A percentile compares a stretch with the other conserved stretches of the same genome.
Conservation (phyloP, 495 filamentous ascomycete species). For the Friedmanniomyces simplex region DNA sequence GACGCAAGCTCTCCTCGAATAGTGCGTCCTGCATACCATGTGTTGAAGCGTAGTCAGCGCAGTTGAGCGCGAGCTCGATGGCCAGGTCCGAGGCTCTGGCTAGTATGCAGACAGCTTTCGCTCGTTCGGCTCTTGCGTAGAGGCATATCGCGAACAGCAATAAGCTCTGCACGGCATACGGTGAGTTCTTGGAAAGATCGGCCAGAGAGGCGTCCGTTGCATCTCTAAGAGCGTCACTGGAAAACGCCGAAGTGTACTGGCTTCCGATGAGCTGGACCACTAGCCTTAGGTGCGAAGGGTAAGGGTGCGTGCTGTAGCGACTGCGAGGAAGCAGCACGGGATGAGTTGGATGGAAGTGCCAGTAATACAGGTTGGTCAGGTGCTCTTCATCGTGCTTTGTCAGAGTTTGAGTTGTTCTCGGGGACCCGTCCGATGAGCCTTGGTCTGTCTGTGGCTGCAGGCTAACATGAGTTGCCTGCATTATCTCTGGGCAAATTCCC, state of each 20-base stretch:
- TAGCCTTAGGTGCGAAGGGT: constrained; percentile 5
- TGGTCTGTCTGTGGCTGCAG: background rate
- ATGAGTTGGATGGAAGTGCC: constrained; percentile 59
- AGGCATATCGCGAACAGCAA: constrained; percentile 67
- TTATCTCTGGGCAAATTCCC: too few species aligned
- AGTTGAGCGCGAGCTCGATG: constrained; percentile 66
- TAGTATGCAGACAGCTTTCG: constrained; percentile 55
- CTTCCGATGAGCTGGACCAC: constrained; percentile 46
- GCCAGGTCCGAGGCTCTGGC: constrained; percentile 57
- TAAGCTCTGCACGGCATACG: constrained; percentile 50
- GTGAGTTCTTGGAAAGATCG: background rate
- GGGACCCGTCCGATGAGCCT: background rate
- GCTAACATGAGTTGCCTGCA: background rate
- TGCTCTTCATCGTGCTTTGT: background rate
- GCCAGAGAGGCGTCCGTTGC: constrained; percentile 14
- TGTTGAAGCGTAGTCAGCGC: constrained; percentile 36
- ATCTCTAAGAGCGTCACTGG: constrained; percentile 47
- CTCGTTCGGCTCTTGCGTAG: constrained; percentile 55
- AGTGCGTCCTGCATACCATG: constrained; percentile 42
- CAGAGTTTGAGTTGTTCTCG: background rate
- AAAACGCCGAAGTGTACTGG: constrained; percentile 47
- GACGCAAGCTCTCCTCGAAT: constrained; percentile 64
- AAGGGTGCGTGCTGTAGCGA: background rate
- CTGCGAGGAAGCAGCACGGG: constrained; percentile 48
- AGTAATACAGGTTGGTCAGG: constrained; percentile 43